A percentile compares a stretch with the other conserved stretches of the same genome.
These are phyloP conservation scores for Iberis pinnata DNA, from an alignment of 345 rosid species.

Conservation along the genomic window DNA sequence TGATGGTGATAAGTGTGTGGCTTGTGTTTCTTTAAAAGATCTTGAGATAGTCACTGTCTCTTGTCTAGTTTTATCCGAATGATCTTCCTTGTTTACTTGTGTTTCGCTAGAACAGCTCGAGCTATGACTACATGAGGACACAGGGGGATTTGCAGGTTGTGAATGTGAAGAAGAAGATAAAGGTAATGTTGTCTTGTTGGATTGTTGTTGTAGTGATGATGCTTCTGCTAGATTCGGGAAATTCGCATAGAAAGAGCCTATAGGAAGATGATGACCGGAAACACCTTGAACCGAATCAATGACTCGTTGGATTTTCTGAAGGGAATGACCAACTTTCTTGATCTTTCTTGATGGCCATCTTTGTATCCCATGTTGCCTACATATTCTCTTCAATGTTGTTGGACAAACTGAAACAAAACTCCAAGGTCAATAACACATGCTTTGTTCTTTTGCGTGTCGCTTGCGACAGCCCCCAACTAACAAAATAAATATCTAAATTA, in stretches of 20 bases:
- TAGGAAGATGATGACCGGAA: conserved; percentile 52
- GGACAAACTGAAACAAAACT: conserved; percentile 67
- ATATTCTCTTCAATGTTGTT: conserved; percentile 89
- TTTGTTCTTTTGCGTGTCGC: too few species aligned
- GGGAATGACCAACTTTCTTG: conserved; percentile 86
- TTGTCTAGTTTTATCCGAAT: conserved; percentile 25
- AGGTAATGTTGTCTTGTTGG: conserved; percentile 1
- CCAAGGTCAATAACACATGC: conserved; percentile 15
- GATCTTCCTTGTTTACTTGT: conserved; percentile 30
- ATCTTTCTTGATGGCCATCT: conserved; percentile 97
- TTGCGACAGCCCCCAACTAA: too few species aligned
- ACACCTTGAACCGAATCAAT: conserved; percentile 74
- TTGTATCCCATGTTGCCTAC: conserved; percentile 76
- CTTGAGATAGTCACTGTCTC: conserved; percentile 33
- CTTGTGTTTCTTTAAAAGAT: conserved; percentile 35
- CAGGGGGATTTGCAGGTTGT: conserved; percentile 34
- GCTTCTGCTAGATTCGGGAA: conserved; percentile 53
- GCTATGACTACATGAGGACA: conserved; percentile 63
- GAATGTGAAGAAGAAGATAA: conserved; percentile 17
- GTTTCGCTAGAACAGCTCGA: conserved; percentile 62
- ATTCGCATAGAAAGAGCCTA: conserved; percentile 56
- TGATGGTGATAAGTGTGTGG: conserved; percentile 20
- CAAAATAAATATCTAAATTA: too few species aligned
- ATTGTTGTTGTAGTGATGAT: conserved; percentile 24
- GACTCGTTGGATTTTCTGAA: conserved; percentile 70